Evolutionary conservation across 2,329 filamentous ascomycete genomes (phyloP).

Genomic region (Dryadomyces quercus-mongolicae): DNA sequence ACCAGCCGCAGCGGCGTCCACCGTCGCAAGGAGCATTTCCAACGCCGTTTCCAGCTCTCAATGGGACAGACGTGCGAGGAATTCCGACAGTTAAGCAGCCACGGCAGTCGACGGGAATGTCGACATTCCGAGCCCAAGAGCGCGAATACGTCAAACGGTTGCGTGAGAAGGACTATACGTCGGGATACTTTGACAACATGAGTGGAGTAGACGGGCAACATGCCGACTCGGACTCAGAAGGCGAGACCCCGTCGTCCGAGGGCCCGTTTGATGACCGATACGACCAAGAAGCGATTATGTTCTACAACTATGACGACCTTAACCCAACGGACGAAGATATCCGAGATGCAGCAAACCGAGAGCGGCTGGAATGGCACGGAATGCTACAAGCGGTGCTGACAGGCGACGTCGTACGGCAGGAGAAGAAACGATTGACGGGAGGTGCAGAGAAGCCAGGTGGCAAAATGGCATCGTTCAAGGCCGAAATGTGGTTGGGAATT

Average conservation of each 20-base stretch:
- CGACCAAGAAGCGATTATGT: constrained; percentile 85
- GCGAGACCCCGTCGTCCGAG: constrained; percentile 80
- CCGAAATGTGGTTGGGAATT: constrained; percentile 79
- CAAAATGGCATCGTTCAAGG: constrained; percentile 59
- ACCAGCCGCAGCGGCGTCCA: constrained; percentile 52
- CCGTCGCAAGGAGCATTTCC: constrained; percentile 12
- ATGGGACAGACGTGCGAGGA: constrained; percentile 22
- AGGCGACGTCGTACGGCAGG: constrained; percentile 92
- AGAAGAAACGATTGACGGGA: constrained; percentile 90
- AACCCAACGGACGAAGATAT: constrained; percentile 85
- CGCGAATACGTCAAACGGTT: constrained; percentile 90
- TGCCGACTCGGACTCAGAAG: constrained; percentile 72
- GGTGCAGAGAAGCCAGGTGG: constrained; percentile 47
- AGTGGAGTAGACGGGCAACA: constrained; percentile 48
- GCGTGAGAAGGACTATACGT: constrained; percentile 52
- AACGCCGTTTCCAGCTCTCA: constrained; percentile 9
- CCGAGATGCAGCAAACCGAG: constrained; percentile 74
- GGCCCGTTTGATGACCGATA: constrained; percentile 75
- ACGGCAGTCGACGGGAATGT: constrained; percentile 24
- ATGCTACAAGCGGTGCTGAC: constrained; percentile 95
- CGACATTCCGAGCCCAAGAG: constrained; percentile 63
- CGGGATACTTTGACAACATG: constrained; percentile 61
- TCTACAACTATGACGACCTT: constrained; percentile 80
- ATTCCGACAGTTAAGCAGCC: not conserved
- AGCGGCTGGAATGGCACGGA: constrained; percentile 92